Evolutionary conservation across 2,329 filamentous ascomycete genomes (phyloP), one percentile per base, ranked within the genome.

Genomic region (Drechslerella dactyloides): DNA sequence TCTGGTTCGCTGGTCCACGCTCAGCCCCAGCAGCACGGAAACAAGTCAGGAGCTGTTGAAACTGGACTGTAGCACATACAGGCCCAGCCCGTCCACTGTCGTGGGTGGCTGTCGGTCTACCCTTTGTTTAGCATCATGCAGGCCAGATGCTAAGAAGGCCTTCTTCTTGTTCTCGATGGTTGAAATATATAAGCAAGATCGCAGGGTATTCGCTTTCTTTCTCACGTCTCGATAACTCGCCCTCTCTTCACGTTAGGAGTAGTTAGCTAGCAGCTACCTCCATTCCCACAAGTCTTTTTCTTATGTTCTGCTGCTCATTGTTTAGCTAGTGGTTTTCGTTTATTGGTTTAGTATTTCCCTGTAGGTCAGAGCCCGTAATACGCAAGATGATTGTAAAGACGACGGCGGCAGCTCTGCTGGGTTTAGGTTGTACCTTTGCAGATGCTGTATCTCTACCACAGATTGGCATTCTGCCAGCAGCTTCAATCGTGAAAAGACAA

Each of bases 151-250:
- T 63, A 27, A 64, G 51, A 56, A 52, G 2, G 3, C 53, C 23
- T 54, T 33, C 19, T 30, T 46, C n/a, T 24, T 15, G n/a, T 44
- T 57, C 23, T 11, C 15, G 17, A 44, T 44, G 35, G 13, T 23
- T 51, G 59, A 54, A 63, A 64, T 70, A 64, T 64, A 70, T 70
- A 70, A 70, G 37, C 65, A 64, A 51, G 54, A 70, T 64, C 48
- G 66, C 66, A 70, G 63, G 59, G 66, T 70, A 59, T 55, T 44
- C 56, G 33, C 24, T 17, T 42, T 42, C 37, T 15, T 42, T 15
- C 13, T 42, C 37, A 13, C 13, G 11, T 17, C n/a, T 42, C 4
- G 37, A 4, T 17, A 6, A 17, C 37, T 42, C n/a, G 11, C 15
- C n/a, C 37, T 2, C n/a, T 15, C 13, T 42, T 42, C 37, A 15